Evolutionary conservation across 345 rosid genomes (phyloP).

Genomic region (Linum lewisii): DNA sequence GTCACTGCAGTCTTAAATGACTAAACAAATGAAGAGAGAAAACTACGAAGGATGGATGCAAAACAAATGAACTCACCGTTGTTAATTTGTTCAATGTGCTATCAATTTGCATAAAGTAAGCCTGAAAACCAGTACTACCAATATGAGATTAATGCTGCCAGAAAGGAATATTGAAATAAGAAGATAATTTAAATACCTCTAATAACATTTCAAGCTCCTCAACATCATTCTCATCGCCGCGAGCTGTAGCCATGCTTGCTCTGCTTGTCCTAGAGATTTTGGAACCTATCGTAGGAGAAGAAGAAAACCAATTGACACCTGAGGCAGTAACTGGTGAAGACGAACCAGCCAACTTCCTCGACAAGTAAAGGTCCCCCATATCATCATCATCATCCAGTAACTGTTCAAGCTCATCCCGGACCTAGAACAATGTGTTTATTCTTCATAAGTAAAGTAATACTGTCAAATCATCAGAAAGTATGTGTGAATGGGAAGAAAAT

Average conservation of each 20-base stretch:
- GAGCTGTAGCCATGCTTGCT: constrained; percentile 29
- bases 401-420: constrained; percentile 48
- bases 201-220: constrained; percentile 65
- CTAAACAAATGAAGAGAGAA: constrained; percentile 7
- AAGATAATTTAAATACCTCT: constrained; percentile 27
- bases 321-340: constrained; percentile 34
- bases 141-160: constrained; percentile 6
- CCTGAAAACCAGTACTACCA: constrained; percentile 25
- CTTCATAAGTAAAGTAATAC: neutral
- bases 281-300: constrained; percentile 33
- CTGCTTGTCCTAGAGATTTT: constrained; percentile 39
- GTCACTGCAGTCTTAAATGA: neutral
- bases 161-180: neutral
- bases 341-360: constrained; percentile 30
- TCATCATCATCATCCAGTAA: constrained; percentile 47
- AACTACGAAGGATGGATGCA: neutral
- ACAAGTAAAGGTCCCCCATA: constrained; percentile 50
- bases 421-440: constrained; percentile 14
- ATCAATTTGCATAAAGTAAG: constrained; percentile 54
- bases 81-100: constrained; percentile 45
- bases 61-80: constrained; percentile 23
- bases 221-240: constrained; percentile 36
- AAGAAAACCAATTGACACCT: constrained; percentile 29
- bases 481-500: neutral
- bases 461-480: neutral